Evolutionary conservation across 352 stramenopile genomes (phyloP).

Genomic region (Phytopythium chamaehyphon): DNA sequence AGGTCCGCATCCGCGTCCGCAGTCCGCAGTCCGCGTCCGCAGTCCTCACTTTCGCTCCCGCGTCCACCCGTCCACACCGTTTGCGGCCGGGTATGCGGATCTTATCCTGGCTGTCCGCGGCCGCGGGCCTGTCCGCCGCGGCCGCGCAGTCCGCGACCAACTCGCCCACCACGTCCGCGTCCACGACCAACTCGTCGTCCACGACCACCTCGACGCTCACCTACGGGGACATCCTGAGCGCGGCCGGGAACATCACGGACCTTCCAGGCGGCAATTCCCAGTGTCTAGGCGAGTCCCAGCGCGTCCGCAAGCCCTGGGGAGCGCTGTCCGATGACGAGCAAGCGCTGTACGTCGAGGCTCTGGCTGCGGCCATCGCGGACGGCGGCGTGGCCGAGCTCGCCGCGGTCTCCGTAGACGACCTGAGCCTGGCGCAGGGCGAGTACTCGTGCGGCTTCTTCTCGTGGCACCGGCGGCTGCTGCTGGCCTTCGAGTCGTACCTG

Average conservation of each 20-base stretch:
- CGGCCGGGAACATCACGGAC: slow-evolving; percentile 33
- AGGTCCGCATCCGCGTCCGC: too few species aligned
- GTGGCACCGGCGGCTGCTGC: slow-evolving; percentile 61
- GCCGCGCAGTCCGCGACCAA: slow-evolving; percentile 7
- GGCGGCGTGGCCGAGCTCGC: slow-evolving; percentile 49
- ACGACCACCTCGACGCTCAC: slow-evolving; percentile 24
- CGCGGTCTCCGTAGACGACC: slow-evolving; percentile 37
- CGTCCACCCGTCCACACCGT: background rate
- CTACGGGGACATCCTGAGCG: slow-evolving; percentile 31
- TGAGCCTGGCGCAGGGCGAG: slow-evolving; percentile 43
- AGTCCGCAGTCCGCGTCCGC: background rate
- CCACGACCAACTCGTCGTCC: slow-evolving; percentile 10
- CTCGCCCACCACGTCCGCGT: slow-evolving; percentile 4
- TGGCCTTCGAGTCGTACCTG: slow-evolving; percentile 64
- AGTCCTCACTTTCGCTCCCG: slow-evolving; percentile 3
- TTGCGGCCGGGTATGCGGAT: slow-evolving; percentile 1
- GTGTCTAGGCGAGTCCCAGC: slow-evolving; percentile 18
- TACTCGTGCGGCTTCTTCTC: slow-evolving; percentile 58
- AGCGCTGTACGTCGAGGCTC: slow-evolving; percentile 52
- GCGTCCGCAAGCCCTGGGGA: slow-evolving; percentile 55
- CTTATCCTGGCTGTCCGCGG: slow-evolving; percentile 3
- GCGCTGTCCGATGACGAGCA: slow-evolving; percentile 37
- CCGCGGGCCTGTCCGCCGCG: slow-evolving; percentile 5
- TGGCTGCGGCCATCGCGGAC: slow-evolving; percentile 29
- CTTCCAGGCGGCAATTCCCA: slow-evolving; percentile 47